Evolutionary conservation across 2,329 filamentous ascomycete genomes (phyloP), one percentile per base, ranked within the genome.

Genomic region (Aspergillus japonicus): DNA sequence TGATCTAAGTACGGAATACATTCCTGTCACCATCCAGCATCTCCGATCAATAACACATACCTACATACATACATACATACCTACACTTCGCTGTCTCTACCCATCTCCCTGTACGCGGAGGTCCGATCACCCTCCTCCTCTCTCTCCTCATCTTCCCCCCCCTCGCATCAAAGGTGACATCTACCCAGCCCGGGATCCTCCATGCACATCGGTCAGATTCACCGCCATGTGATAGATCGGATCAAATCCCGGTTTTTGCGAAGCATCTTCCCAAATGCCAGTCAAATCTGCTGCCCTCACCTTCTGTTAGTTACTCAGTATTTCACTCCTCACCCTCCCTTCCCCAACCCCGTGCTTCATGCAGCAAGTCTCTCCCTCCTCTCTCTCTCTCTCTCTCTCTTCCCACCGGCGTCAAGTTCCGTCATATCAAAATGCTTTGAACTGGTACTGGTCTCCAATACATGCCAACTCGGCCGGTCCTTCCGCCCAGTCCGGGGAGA

Each of bases 141-240:
- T 47, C 26, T 29, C 26, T 29, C 26, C 26, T 29, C 26, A 29
- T 3, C 26, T 16, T 16, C 31, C 8, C 35, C 35, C 48, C 57
- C 57, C 52, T 56, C 47, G 26, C 57, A 48, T 59, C 24, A 26
- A 58, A 48, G 56, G 56, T 58, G 56, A 58, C 56, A 54, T 58
- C 31, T 51, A 47, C 19, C 51, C 50, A 47, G 24, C 49, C 39
- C 39, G 55, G 50, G 57, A 58, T 58, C 47, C 52, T 35, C 55
- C 44, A 58, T 54, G 56, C 54, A 53, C 59, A 53, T 60, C 60
- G 57, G 23, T 12, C n/a, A 23, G 24, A 62, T 60, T 69, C 69
- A 72, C 70, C 69, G 70, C 70, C 60, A 72, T 71, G 61, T 72
- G 69, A 72, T 69, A 65, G 49, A 63, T 71, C 68, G 60, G 61